phyloP scores from a whole-genome alignment of 805 yeast genomes.

The Brettanomyces nanus region DNA sequence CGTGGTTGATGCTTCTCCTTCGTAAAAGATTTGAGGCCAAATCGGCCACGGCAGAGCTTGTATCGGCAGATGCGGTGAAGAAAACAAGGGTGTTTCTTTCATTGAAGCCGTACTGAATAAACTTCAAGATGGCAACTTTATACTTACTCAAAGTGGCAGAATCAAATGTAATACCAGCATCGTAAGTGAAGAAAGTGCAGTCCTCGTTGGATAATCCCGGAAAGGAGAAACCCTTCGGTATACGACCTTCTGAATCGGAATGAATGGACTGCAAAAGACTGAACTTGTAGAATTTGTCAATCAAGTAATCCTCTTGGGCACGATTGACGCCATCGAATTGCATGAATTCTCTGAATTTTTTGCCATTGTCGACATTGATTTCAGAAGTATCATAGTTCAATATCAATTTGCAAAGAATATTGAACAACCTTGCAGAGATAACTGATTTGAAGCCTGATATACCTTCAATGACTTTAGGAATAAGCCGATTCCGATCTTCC shows the following conservation, averaged over 20 bases:
- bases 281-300: conserved; percentile 43
- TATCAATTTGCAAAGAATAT: conserved; percentile 49
- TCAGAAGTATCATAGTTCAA: conserved; percentile 40
- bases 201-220: conserved; percentile 61
- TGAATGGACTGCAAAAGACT: conserved; percentile 46
- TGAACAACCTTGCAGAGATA: conserved; percentile 49
- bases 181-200: conserved; percentile 53
- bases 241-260: conserved; percentile 26
- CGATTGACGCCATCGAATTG: conserved; percentile 25
- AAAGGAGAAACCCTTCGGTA: conserved; percentile 38
- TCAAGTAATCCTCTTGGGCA: conserved; percentile 37
- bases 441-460: conserved; percentile 30
- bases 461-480: conserved; percentile 40
- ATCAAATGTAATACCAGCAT: conserved; percentile 58
- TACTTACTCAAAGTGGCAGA: conserved; percentile 35
- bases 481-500: conserved; percentile 30
- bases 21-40: conserved; percentile 43
- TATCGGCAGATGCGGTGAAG: conserved; percentile 57
- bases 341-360: conserved; percentile 26
- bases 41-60: conserved; percentile 46
- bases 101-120: conserved; percentile 36
- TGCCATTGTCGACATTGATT: conserved; percentile 36
- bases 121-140: conserved; percentile 33
- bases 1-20: conserved; percentile 44
- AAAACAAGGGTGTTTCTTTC: conserved; percentile 30